Evolutionary conservation across 1,284 basidiomycete genomes (phyloP).

Genomic region (Apiotrichum mycotoxinovorans): DNA sequence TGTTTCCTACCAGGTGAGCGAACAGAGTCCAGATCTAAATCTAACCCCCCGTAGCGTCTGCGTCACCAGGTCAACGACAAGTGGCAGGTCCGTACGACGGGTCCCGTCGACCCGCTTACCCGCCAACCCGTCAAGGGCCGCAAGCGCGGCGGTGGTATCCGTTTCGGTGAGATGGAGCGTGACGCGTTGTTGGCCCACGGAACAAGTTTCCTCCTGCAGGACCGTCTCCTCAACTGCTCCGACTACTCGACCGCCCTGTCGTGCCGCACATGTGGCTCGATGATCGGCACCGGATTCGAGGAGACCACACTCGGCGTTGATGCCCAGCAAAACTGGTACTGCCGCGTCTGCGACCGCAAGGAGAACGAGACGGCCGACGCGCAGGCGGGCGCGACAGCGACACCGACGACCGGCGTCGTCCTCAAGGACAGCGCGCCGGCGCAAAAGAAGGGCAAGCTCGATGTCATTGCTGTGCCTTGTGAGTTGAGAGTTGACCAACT

Average conservation of each 20-base stretch:
- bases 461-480: conserved; percentile 89
- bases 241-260: conserved; percentile 99
- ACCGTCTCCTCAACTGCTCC: conserved; percentile 98
- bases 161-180: conserved; percentile 99
- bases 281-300: conserved; percentile 93
- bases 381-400: conserved; percentile 3
- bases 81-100: conserved; percentile 98
- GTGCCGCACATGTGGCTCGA: conserved; percentile 89
- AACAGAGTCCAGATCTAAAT: too few relatives aligned
- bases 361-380: conserved; percentile 30
- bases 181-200: conserved; percentile 98
- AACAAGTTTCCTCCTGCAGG: conserved; percentile 95
- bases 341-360: conserved; percentile 77
- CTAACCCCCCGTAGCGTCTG: conserved; percentile 57
- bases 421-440: conserved; percentile 17
- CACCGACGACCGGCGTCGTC: conserved; percentile 22
- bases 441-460: conserved; percentile 63
- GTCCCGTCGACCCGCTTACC: conserved; percentile 91
- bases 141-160: conserved; percentile 97
- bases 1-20: conserved; percentile 80
- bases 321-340: conserved; percentile 69
- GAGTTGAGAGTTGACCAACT: too few relatives aligned
- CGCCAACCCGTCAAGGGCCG: conserved; percentile 98
- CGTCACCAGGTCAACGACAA: conserved; percentile 99
- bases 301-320: conserved; percentile 59